Evolutionary conservation across 176 grass and related monocot species (phyloP).

Genomic region (Bonia amplexicaulis): DNA sequence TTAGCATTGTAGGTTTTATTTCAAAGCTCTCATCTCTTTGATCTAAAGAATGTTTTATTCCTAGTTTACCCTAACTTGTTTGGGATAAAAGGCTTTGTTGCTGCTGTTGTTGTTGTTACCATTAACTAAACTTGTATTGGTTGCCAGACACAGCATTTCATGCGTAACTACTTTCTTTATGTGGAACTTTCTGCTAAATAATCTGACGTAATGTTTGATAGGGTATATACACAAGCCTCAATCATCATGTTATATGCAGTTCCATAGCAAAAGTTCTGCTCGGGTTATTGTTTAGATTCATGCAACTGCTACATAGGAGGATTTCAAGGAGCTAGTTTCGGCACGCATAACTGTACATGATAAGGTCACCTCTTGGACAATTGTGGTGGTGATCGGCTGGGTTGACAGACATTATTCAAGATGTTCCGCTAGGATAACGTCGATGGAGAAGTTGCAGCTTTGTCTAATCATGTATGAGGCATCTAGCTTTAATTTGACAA

Average conservation of each 20-base stretch:
- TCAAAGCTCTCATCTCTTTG: too few species aligned
- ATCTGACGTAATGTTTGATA: not conserved
- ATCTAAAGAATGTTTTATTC: too few species aligned
- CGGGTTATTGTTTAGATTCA: not conserved
- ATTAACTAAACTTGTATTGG: not conserved
- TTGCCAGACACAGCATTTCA: not conserved
- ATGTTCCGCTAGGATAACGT: not conserved
- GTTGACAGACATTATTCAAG: not conserved
- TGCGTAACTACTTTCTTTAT: not conserved
- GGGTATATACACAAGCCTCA: not conserved
- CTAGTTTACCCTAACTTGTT: too few species aligned
- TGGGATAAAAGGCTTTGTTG: too few species aligned
- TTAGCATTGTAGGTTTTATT: too few species aligned
- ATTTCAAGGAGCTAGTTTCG: not conserved
- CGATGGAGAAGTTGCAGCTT: not conserved
- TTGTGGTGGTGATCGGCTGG: not conserved
- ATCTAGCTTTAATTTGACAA: conserved; percentile 6
- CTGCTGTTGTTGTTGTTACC: too few species aligned
- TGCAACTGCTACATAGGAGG: not conserved
- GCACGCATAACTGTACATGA: not conserved
- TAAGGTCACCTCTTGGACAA: not conserved
- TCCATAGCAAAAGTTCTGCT: conserved; percentile 5
- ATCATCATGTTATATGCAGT: not conserved
- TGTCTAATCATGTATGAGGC: conserved; percentile 13
- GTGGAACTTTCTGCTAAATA: not conserved